Evolutionary conservation across 2,329 filamentous ascomycete species (phyloP).

Genomic region (Akanthomyces lecanii): DNA sequence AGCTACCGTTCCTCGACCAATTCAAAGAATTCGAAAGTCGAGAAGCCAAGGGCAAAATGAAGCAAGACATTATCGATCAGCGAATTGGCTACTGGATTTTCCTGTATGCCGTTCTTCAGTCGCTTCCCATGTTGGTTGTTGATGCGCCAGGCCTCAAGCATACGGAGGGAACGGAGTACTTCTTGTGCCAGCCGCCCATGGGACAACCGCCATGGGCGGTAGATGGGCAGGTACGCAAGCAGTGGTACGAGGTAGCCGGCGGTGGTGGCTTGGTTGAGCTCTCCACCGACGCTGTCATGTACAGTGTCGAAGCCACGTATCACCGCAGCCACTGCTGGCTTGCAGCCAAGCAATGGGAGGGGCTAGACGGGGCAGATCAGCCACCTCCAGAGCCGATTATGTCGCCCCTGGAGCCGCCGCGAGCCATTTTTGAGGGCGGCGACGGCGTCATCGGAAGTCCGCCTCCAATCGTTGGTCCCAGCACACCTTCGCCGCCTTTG

Average conservation of each 20-base stretch:
- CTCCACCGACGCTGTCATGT: conserved; percentile 56
- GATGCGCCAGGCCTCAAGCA: conserved; percentile 67
- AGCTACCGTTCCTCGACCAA: conserved; percentile 60
- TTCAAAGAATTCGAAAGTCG: conserved; percentile 70
- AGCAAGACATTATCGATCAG: conserved; percentile 65
- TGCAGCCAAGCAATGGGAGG: conserved; percentile 48
- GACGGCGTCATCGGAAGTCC: conserved; percentile 26
- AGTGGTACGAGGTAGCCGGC: conserved; percentile 72
- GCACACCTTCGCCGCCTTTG: conserved; percentile 28
- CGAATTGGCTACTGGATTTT: conserved; percentile 78
- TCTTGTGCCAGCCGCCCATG: conserved; percentile 71
- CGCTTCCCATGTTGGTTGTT: conserved; percentile 70
- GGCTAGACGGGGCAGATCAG: conserved; percentile 27
- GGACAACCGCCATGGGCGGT: conserved; percentile 72
- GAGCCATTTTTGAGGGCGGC: conserved; percentile 30
- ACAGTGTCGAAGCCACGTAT: conserved; percentile 58
- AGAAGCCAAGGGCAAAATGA: conserved; percentile 59
- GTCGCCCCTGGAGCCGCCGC: conserved; percentile 37
- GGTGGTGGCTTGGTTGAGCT: conserved; percentile 54
- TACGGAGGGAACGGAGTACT: conserved; percentile 74
- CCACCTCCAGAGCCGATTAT: conserved; percentile 31
- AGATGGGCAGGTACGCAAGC: conserved; percentile 57
- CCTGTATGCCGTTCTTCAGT: conserved; percentile 72
- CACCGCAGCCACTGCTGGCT: conserved; percentile 55
- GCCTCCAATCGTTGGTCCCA: conserved; percentile 20